Conservation (phyloP, 1,284 basidiomycete genomes). For the Schizophyllum commune region DNA sequence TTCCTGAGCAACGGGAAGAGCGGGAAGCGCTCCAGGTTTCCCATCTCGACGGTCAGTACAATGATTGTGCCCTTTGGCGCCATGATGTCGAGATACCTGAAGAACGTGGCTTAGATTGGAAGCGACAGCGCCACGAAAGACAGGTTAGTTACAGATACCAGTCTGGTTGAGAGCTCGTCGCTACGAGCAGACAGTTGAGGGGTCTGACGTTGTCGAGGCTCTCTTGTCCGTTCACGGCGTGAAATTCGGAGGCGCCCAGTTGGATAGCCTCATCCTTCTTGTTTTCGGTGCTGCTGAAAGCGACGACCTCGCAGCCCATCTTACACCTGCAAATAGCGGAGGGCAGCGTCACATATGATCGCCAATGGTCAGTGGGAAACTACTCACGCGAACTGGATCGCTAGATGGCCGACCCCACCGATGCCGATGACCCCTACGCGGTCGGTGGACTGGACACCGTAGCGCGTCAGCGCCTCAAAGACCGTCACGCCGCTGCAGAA, state of each 20-base stretch:
- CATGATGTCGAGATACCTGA: slow-evolving; percentile 6
- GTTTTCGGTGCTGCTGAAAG: slow-evolving; percentile 47
- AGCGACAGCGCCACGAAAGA: background rate
- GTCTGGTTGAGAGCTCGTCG: slow-evolving; percentile 7
- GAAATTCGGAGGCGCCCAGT: slow-evolving; percentile 47
- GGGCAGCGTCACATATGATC: too few species aligned
- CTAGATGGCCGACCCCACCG: slow-evolving; percentile 48
- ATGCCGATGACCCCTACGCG: slow-evolving; percentile 60
- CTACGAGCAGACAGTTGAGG: slow-evolving; percentile 10
- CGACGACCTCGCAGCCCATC: slow-evolving; percentile 52
- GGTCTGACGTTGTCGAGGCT: slow-evolving; percentile 23
- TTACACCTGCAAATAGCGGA: too few species aligned
- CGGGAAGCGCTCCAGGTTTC: slow-evolving; percentile 4
- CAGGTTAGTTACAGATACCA: slow-evolving; percentile 8
- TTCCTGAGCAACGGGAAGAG: background rate
- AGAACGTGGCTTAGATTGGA: background rate
- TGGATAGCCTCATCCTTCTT: slow-evolving; percentile 53
- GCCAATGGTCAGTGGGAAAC: too few species aligned
- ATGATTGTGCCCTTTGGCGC: slow-evolving; percentile 7
- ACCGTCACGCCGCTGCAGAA: slow-evolving; percentile 60
- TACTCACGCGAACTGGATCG: slow-evolving; percentile 45
- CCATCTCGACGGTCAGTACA: slow-evolving; percentile 5
- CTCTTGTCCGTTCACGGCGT: slow-evolving; percentile 27
- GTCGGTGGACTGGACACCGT: slow-evolving; percentile 28
- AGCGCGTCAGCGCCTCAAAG: slow-evolving; percentile 49